Conservation (phyloP, 345 rosid genomes). For the Cardamine chenopodiifolia region DNA sequence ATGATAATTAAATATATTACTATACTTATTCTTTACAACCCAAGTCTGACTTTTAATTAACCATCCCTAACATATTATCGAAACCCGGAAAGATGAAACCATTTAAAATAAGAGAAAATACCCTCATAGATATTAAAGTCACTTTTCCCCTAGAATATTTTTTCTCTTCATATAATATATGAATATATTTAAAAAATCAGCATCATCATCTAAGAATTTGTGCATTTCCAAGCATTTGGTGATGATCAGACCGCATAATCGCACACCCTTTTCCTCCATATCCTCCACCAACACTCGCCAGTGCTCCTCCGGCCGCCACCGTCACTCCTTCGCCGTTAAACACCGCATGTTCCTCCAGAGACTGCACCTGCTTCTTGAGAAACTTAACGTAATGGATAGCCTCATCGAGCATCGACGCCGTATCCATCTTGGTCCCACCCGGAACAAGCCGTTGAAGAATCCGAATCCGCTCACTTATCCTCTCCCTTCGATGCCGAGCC, state of each 20-base stretch:
- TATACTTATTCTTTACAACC: neutral
- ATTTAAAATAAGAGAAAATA: neutral
- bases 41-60: neutral
- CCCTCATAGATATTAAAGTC: slow-evolving; percentile 14
- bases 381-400: slow-evolving; percentile 95
- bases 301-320: slow-evolving; percentile 9
- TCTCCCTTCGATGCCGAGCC: slow-evolving; percentile 86
- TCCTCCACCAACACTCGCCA: slow-evolving; percentile 42
- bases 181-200: neutral
- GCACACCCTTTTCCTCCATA: slow-evolving; percentile 55
- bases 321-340: slow-evolving; percentile 47
- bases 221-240: slow-evolving; percentile 54
- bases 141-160: neutral
- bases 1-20: slow-evolving; percentile 33
- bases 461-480: slow-evolving; percentile 86
- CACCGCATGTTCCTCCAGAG: slow-evolving; percentile 66
- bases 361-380: slow-evolving; percentile 81
- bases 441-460: slow-evolving; percentile 89
- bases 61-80: slow-evolving; percentile 11
- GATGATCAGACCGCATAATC: slow-evolving; percentile 40
- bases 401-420: slow-evolving; percentile 91
- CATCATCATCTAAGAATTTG: slow-evolving; percentile 56
- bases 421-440: slow-evolving; percentile 94
- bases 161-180: slow-evolving; percentile 12
- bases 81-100: neutral